Conservation (phyloP, 345 rosid species). For the Aquilaria yunnanensis region DNA sequence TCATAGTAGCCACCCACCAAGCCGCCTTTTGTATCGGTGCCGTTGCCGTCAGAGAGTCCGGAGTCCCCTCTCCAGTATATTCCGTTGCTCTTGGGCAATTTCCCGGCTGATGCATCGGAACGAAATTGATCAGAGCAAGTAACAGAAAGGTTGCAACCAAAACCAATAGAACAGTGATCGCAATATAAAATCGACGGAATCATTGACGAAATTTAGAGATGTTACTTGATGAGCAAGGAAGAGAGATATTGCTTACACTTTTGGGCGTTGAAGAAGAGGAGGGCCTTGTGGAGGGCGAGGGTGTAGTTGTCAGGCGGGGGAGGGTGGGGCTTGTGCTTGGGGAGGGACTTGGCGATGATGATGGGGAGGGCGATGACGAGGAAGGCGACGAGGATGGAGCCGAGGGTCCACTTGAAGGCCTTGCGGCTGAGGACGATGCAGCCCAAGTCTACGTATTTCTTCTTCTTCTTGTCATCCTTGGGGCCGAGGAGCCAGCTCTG, state of each 20-base stretch:
- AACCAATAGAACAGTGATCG: no score
- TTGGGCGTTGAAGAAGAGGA: conserved; percentile 87
- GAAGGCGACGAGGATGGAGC: conserved; percentile 32
- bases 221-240: not conserved
- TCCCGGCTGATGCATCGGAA: conserved; percentile 52
- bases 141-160: not conserved
- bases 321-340: conserved; percentile 39
- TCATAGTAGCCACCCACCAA: conserved; percentile 86
- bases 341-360: conserved; percentile 60
- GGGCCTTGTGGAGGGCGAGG: conserved; percentile 67
- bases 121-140: not conserved
- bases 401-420: conserved; percentile 45
- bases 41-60: conserved; percentile 58
- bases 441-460: conserved; percentile 69
- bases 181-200: not conserved
- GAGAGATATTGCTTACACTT: conserved; percentile 45
- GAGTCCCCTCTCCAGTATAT: conserved; percentile 77
- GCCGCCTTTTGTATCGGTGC: conserved; percentile 34
- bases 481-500: conserved; percentile 79
- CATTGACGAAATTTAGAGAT: not conserved
- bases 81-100: conserved; percentile 51
- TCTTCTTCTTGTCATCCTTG: conserved; percentile 44
- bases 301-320: conserved; percentile 71
- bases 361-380: conserved; percentile 57
- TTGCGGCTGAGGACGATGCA: conserved; percentile 55